phyloP scores from a whole-genome alignment of 495 filamentous ascomycete species.

The Neurospora africana region DNA sequence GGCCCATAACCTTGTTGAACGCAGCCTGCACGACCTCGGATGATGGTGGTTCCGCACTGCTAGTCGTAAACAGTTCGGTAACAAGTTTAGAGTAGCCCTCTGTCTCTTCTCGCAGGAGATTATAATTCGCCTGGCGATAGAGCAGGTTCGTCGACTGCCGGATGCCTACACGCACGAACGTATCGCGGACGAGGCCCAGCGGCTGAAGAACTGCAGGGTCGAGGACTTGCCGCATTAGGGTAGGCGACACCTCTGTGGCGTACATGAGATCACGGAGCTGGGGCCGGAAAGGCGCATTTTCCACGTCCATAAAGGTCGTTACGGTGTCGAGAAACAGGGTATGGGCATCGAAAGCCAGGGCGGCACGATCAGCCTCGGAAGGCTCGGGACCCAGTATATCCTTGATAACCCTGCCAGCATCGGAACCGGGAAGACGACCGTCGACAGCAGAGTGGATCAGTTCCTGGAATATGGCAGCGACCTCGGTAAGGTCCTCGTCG shows the following conservation, averaged over 20 bases:
- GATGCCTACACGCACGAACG: slow-evolving; percentile 71
- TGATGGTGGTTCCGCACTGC: slow-evolving; percentile 37
- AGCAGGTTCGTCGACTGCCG: slow-evolving; percentile 83
- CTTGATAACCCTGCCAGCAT: slow-evolving; percentile 62
- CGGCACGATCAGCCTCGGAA: slow-evolving; percentile 31
- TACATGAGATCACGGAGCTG: slow-evolving; percentile 48
- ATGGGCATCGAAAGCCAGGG: slow-evolving; percentile 44
- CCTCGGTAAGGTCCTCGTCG: slow-evolving; percentile 52
- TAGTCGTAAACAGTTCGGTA: slow-evolving; percentile 53
- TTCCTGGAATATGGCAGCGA: slow-evolving; percentile 75
- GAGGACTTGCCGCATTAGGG: slow-evolving; percentile 70
- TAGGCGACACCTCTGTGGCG: slow-evolving; percentile 59
- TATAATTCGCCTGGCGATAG: slow-evolving; percentile 94
- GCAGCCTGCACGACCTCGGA: slow-evolving; percentile 40
- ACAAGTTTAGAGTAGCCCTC: slow-evolving; percentile 75
- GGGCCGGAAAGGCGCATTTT: slow-evolving; percentile 33
- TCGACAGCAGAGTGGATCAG: slow-evolving; percentile 63
- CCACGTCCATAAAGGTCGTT: slow-evolving; percentile 63
- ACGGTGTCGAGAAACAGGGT: slow-evolving; percentile 74
- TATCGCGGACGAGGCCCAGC: slow-evolving; percentile 69
- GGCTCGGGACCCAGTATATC: slow-evolving; percentile 57
- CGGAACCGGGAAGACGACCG: slow-evolving; percentile 49
- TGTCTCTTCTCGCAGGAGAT: slow-evolving; percentile 87
- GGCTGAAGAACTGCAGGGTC: slow-evolving; percentile 64
- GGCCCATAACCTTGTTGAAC: slow-evolving; percentile 58